phyloP scores from a whole-genome alignment of 1,284 basidiomycete species.

The Rhodotorula sp. region DNA sequence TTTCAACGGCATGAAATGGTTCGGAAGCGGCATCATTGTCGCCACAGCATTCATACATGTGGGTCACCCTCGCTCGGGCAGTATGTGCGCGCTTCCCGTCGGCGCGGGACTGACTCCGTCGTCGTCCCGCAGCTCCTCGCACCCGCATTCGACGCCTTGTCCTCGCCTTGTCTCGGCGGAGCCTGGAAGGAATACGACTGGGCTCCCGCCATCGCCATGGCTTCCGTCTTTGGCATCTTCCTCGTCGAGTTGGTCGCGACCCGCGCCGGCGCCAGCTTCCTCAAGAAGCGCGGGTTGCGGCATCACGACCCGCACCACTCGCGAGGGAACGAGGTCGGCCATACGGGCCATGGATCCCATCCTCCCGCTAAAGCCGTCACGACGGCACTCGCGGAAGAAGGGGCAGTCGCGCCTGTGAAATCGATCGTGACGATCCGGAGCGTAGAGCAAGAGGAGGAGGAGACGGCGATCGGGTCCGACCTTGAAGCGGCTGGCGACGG shows the following conservation, averaged over 20 bases:
- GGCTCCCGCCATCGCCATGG: slow-evolving; percentile 69
- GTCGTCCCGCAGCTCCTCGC: slow-evolving; percentile 55
- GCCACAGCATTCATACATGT: slow-evolving; percentile 64
- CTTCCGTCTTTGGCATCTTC: slow-evolving; percentile 79
- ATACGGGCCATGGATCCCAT: slow-evolving; percentile 29
- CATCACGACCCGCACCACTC: slow-evolving; percentile 39
- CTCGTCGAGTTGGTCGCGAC: slow-evolving; percentile 73
- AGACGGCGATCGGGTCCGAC: neutral
- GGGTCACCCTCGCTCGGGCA: neutral
- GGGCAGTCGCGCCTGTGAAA: neutral
- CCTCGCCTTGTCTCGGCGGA: slow-evolving; percentile 66
- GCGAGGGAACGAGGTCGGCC: slow-evolving; percentile 18
- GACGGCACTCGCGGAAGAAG: neutral
- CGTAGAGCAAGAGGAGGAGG: neutral
- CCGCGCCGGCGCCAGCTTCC: slow-evolving; percentile 42
- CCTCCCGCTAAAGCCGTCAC: neutral
- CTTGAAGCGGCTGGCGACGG: neutral
- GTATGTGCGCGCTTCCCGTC: too few relatives aligned
- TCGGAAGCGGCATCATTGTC: slow-evolving; percentile 70
- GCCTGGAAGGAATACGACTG: slow-evolving; percentile 71
- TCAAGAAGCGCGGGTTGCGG: slow-evolving; percentile 39
- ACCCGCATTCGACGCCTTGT: slow-evolving; percentile 70
- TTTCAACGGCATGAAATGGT: slow-evolving; percentile 22
- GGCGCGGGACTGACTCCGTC: neutral
- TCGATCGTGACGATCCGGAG: neutral